These are phyloP conservation scores for Gaultheria prostrata DNA, from an alignment of 148 eudicot genomes.

Conservation along the genomic window DNA sequence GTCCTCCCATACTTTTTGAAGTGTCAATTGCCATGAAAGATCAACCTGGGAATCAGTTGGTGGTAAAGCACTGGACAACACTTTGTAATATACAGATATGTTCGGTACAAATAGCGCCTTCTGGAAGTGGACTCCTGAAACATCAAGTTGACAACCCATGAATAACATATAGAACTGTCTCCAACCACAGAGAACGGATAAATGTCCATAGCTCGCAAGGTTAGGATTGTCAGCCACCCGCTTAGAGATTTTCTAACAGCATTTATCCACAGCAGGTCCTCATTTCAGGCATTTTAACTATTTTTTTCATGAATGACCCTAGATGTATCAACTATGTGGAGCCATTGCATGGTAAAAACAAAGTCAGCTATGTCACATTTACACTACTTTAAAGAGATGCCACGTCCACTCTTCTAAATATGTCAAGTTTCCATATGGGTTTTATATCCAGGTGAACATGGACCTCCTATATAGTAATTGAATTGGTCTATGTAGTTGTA, in stretches of 20 bases:
- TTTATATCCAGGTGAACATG: not conserved
- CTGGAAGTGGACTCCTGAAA: constrained; percentile 77
- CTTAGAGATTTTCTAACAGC: not conserved
- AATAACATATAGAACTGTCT: not conserved
- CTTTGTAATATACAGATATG: constrained; percentile 81
- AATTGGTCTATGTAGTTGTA: not conserved
- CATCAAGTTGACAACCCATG: constrained; percentile 15
- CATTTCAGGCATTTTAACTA: not conserved
- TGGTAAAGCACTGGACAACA: constrained; percentile 45
- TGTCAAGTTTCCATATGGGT: not conserved
- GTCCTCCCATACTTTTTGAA: constrained; percentile 82
- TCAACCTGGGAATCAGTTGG: constrained; percentile 60
- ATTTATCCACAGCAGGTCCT: constrained; percentile 3
- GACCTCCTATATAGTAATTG: not conserved
- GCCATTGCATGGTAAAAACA: constrained; percentile 3
- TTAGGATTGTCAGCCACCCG: not conserved
- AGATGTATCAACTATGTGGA: not conserved
- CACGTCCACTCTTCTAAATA: not conserved
- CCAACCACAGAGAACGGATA: not conserved
- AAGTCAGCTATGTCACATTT: not conserved
- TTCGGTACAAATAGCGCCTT: constrained; percentile 96
- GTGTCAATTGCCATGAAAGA: constrained; percentile 82
- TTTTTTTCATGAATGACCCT: not conserved
- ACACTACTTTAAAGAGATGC: not conserved
- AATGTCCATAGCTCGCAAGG: not conserved